Conservation (phyloP, 768 basidiomycete genomes). For the Pulveroboletus ravenelii region DNA sequence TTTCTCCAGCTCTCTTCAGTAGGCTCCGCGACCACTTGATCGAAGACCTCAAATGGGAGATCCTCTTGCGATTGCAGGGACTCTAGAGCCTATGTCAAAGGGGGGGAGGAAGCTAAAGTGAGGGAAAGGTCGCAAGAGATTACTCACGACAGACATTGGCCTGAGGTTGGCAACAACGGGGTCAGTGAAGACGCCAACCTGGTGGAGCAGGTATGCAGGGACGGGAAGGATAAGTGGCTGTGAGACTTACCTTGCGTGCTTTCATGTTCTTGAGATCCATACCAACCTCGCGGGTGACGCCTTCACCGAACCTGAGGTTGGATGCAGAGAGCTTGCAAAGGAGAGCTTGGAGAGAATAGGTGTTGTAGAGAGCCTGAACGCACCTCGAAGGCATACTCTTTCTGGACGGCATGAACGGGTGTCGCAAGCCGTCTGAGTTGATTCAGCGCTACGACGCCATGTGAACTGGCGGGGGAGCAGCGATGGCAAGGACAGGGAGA, state of each 20-base stretch:
- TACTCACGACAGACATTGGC: slow-evolving; percentile 75
- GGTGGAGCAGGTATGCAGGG: slow-evolving; percentile 8
- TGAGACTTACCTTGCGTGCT: slow-evolving; percentile 61
- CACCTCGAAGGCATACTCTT: slow-evolving; percentile 92
- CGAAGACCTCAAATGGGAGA: slow-evolving; percentile 78
- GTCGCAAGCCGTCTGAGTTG: slow-evolving; percentile 74
- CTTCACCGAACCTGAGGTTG: slow-evolving; percentile 85
- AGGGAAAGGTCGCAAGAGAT: not conserved
- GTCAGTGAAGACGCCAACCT: slow-evolving; percentile 96
- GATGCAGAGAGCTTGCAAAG: slow-evolving; percentile 68
- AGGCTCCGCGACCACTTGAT: slow-evolving; percentile 81
- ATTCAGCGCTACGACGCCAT: slow-evolving; percentile 44
- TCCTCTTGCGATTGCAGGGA: slow-evolving; percentile 75
- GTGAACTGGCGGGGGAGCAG: slow-evolving; percentile 37
- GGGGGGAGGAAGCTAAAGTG: not conserved
- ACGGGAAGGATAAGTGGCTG: not conserved
- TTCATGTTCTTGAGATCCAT: slow-evolving; percentile 95
- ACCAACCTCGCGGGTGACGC: slow-evolving; percentile 85
- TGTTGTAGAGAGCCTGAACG: slow-evolving; percentile 2
- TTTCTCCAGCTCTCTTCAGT: slow-evolving; percentile 86
- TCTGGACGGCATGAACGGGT: slow-evolving; percentile 65
- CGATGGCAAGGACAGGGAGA: slow-evolving; percentile 78
- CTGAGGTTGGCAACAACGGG: slow-evolving; percentile 73
- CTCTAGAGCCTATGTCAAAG: slow-evolving; percentile 54
- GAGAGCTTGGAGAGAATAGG: not conserved